phyloP scores from a whole-genome alignment of 805 yeast genomes.

The Hanseniaspora clermontiae region DNA sequence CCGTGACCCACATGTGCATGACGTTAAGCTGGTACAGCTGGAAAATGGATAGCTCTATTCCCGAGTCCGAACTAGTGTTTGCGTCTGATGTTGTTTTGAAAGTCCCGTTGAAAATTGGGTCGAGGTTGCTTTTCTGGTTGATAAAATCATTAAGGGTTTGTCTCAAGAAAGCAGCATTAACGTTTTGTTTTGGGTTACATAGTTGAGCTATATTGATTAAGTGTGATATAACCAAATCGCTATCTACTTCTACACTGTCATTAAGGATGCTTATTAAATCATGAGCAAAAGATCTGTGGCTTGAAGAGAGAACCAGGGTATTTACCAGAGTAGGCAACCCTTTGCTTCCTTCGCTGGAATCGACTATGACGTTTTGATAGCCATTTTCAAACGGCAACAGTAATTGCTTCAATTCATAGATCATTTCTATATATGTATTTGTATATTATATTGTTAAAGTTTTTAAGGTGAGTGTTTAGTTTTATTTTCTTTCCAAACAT shows the following conservation, averaged over 20 bases:
- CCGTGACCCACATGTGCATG: slow-evolving; percentile 66
- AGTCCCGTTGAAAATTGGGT: slow-evolving; percentile 55
- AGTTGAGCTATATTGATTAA: slow-evolving; percentile 4
- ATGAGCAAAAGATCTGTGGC: not conserved
- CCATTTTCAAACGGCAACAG: slow-evolving; percentile 5
- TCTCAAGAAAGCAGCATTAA: slow-evolving; percentile 5
- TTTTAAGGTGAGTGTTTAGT: not conserved
- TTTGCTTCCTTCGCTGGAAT: not conserved
- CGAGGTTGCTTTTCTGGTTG: slow-evolving; percentile 30
- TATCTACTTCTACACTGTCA: not conserved
- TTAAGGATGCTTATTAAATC: not conserved
- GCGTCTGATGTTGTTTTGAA: slow-evolving; percentile 31
- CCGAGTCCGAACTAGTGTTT: slow-evolving; percentile 23
- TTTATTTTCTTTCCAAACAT: too few relatives aligned
- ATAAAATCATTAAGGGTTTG: slow-evolving; percentile 25
- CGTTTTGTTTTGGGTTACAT: slow-evolving; percentile 5
- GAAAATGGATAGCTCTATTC: slow-evolving; percentile 43
- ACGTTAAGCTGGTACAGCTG: slow-evolving; percentile 45
- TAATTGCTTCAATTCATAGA: not conserved
- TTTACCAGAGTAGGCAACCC: slow-evolving; percentile 10
- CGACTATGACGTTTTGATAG: slow-evolving; percentile 7
- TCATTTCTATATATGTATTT: not conserved
- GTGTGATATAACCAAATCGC: not conserved
- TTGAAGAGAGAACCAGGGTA: slow-evolving; percentile 1
- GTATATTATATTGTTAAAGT: not conserved